Evolutionary conservation across 345 rosid species (phyloP), one percentile per base, ranked within the genome.

Genomic region (Pistacia vera): DNA sequence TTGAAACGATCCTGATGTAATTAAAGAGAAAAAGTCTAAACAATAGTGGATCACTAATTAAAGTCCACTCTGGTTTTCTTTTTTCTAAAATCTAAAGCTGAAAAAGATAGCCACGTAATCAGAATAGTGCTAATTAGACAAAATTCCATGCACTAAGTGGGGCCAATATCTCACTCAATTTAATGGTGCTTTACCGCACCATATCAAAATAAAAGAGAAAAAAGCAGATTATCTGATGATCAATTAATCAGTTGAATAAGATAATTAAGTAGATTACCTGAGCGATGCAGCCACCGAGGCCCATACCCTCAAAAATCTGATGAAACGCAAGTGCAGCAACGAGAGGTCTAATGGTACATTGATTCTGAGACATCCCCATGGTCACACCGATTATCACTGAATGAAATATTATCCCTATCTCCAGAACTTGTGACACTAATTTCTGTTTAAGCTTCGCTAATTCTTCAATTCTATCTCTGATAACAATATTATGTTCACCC

Each of bases 201-300:
- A 30, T 33, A 35, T 63, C 46, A 63, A 35, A 63, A 63, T 63
- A 1, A 30, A 30, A 30, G 33, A 30, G 33, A 30, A 30, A 30
- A 30, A 1, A 30, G 33, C 2, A 30, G 33, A 25, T 25, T 25
- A 25, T 25, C 25, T 25, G 17, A 14, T 14, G 11, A 28, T 12
- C 18, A 22, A 62, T 30, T 10, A 4, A 65, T 38, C 16, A 4
- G 46, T 9, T 36, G 8, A 33, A 4, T 2, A 18, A 16, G 13
- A 35, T 1, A 9, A 2, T 30, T 28, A 8, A 38, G 18, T 0
- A 20, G 41, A 60, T 65, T 81, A 95, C 99, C 98, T 93, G 99
- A 68, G 97, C 99, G 62, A 95, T 93, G 91, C 99, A 95, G 70
- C 99, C 99, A 59, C 99, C 99, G 49, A 95, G 99, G 5, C 97